A percentile compares a stretch with the other conserved stretches of the same genome.
phyloP scores from a whole-genome alignment of 2,329 filamentous ascomycete species.

The Fusarium algeriense region DNA sequence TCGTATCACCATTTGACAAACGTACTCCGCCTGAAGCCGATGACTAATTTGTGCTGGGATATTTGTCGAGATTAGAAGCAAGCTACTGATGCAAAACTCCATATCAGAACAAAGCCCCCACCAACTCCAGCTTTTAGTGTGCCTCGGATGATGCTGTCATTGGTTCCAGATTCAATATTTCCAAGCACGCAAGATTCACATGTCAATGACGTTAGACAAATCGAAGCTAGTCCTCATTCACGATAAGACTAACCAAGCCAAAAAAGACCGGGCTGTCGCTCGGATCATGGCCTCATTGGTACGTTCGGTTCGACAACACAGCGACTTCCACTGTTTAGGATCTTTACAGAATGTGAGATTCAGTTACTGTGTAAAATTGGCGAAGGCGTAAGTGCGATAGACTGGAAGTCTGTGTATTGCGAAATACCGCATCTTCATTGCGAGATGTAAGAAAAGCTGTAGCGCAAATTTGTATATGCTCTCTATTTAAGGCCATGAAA shows the following conservation, averaged over 20 bases:
- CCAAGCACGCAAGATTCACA: slow-evolving; percentile 11
- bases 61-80: too few relatives aligned
- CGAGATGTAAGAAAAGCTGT: not conserved
- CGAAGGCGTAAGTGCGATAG: not conserved
- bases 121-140: not conserved
- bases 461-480: not conserved
- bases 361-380: not conserved
- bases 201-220: not conserved
- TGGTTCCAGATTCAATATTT: not conserved
- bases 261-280: not conserved
- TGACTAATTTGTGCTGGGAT: not conserved
- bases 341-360: not conserved
- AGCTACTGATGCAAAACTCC: not conserved
- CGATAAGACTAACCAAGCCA: not conserved
- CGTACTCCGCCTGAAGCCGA: not conserved
- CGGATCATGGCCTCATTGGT: slow-evolving; percentile 8
- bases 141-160: slow-evolving; percentile 6
- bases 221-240: not conserved
- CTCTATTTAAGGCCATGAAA: not conserved
- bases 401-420: not conserved
- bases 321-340: not conserved
- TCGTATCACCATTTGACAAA: not conserved
- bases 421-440: not conserved
- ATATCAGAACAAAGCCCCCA: not conserved
- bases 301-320: not conserved